Evolutionary conservation across 208 protist species (phyloP).

Genomic region (Leptomonas pyrrhocoris): DNA sequence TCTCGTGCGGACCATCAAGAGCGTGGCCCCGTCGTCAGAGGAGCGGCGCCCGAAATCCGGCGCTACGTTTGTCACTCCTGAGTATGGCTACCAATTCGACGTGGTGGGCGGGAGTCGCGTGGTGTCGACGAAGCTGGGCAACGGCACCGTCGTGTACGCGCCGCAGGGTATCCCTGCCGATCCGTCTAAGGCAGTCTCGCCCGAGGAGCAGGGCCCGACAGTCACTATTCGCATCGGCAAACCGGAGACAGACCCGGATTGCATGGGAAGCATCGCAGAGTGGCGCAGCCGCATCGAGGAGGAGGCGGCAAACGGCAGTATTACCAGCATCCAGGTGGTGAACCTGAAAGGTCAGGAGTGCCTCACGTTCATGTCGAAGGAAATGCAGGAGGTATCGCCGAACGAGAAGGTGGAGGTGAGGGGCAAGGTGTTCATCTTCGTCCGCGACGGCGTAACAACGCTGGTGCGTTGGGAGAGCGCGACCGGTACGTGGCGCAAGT

Average conservation of each 20-base stretch:
- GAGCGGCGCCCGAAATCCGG: slow-evolving; percentile 42
- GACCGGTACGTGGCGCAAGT: slow-evolving; percentile 59
- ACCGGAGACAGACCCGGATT: slow-evolving; percentile 74
- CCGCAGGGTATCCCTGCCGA: slow-evolving; percentile 57
- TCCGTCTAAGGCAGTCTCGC: slow-evolving; percentile 27
- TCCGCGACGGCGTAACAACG: slow-evolving; percentile 62
- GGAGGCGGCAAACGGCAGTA: slow-evolving; percentile 52
- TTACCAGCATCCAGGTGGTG: slow-evolving; percentile 50
- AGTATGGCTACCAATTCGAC: slow-evolving; percentile 70
- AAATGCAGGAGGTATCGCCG: slow-evolving; percentile 79
- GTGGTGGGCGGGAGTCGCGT: slow-evolving; percentile 56
- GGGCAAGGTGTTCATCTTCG: slow-evolving; percentile 76
- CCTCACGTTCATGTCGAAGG: slow-evolving; percentile 72
- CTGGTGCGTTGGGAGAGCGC: slow-evolving; percentile 75
- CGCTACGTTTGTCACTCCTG: slow-evolving; percentile 50
- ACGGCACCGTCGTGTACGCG: slow-evolving; percentile 70
- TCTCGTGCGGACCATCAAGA: slow-evolving; percentile 51
- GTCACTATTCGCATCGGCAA: slow-evolving; percentile 74
- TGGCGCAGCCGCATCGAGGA: slow-evolving; percentile 66
- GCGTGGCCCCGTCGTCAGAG: slow-evolving; percentile 41
- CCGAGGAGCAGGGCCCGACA: slow-evolving; percentile 59
- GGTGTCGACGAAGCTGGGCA: slow-evolving; percentile 69
- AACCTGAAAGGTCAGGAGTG: slow-evolving; percentile 52
- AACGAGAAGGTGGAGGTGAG: slow-evolving; percentile 57
- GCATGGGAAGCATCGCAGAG: slow-evolving; percentile 62